Base-by-base conservation (phyloP, 345 rosid genomes). In the Eucalyptus regnans region DNA sequence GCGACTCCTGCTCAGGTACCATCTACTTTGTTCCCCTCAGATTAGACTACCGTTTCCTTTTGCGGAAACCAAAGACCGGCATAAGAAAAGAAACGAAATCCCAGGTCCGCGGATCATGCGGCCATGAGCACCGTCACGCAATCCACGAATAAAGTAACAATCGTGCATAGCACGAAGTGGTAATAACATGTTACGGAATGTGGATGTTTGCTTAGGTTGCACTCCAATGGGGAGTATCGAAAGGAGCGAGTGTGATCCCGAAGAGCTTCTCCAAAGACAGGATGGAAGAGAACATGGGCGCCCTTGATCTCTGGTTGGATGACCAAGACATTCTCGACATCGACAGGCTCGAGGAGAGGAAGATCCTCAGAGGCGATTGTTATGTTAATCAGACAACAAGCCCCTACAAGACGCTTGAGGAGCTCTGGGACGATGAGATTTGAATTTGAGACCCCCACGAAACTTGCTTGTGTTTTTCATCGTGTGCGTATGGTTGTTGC, bases 351-450 rank as follows among this genome's bases (percentile, higher is more conserved):
- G 95, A 92, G 84, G 99, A 96, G 81, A 90, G 90, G 93, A 97
- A 96, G 93, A 91, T 96, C 87, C 90, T 96, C 95, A 96, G 99
- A 94, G 99, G 96, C 50, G 98, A 96, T 29, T 93, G 92, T 87
- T 93, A 91, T 86, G 95, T 95, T 86, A 96, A 96, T 87, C 66
- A 93, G 66, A 95, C 97, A 14, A 97, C 94, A 9, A 96, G 99
- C 89, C 97, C 98, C 16, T 97, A 95, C 93, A 92, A 90, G 92
- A 93, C 96, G 27, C 50, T 97, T 64, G 80, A 93, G 88, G 93
- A 96, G 29, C 95, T 96, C 48, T 97, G 99, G 99, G 99, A 97
- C 64, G 88, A 91, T 86, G 99, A 96, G 86, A 96, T 97, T 68
- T 97, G 93, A 94, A 41, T 52, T 33, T 6, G 50, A 31, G 50